Percentiles rank a stretch among this genome's conserved stretches.
phyloP scores from a whole-genome alignment of 176 grass and related monocot species.

The Eleusine coracana region DNA sequence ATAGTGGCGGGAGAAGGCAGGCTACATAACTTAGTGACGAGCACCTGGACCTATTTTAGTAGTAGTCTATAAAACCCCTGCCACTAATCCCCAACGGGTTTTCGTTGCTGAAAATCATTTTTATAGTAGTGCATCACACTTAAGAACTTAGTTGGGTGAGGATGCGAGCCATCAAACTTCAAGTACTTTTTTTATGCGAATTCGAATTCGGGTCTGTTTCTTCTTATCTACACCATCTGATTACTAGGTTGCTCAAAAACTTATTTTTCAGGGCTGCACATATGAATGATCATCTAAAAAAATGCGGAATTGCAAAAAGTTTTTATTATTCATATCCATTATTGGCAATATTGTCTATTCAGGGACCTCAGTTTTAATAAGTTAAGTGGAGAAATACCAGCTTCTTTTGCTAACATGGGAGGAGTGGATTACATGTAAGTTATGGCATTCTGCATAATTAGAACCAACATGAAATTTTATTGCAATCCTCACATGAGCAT shows the following conservation, averaged over 20 bases:
- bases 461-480: conserved; percentile 16
- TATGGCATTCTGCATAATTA: conserved; percentile 15
- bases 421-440: conserved; percentile 86
- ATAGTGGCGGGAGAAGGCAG: no score
- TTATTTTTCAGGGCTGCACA: not conserved
- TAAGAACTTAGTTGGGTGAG: not conserved
- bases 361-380: conserved; percentile 94
- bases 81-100: no score
- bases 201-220: not conserved
- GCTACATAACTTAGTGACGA: no score
- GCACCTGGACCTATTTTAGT: no score
- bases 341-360: conserved; percentile 44
- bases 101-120: no score
- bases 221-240: not conserved
- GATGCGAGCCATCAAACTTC: not conserved
- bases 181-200: not conserved
- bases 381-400: conserved; percentile 72
- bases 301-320: not conserved
- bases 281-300: not conserved
- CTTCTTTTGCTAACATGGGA: conserved; percentile 56
- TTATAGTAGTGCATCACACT: not conserved
- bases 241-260: not conserved
- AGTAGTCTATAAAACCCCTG: no score
- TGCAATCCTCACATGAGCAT: conserved; percentile 22
- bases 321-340: conserved; percentile 32